Conservation (phyloP, 2,329 filamentous ascomycete genomes). For the Colletotrichum sp. region DNA sequence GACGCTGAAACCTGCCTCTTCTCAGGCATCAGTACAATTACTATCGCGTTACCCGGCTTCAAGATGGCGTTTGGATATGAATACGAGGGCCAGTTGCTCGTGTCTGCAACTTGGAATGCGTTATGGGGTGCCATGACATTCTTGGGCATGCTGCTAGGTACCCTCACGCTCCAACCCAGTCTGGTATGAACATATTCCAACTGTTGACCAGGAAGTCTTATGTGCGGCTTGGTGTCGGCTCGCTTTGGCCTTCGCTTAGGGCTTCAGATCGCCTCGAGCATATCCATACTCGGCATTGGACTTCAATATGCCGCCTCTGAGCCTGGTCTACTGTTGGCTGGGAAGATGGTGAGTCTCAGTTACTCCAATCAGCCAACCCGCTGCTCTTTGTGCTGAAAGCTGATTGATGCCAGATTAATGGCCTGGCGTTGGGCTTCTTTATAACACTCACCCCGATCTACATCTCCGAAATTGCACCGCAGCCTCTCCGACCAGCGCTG, state of each 20-base stretch:
- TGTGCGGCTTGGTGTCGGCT: not conserved
- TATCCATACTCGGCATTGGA: not conserved
- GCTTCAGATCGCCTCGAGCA: not conserved
- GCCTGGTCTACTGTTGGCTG: not conserved
- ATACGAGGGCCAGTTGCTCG: conserved; percentile 30
- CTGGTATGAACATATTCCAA: not conserved
- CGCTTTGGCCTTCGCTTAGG: not conserved
- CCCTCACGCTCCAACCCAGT: too few relatives aligned
- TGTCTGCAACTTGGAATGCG: not conserved
- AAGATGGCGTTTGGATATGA: conserved; percentile 34
- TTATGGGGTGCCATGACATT: not conserved
- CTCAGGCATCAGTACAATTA: not conserved
- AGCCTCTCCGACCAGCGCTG: not conserved
- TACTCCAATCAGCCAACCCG: not conserved
- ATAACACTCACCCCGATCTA: not conserved
- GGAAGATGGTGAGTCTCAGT: not conserved
- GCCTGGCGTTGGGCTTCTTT: not conserved
- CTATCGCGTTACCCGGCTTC: conserved; percentile 33
- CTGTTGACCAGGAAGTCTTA: not conserved
- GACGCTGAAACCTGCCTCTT: too few relatives aligned
- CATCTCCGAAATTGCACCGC: not conserved
- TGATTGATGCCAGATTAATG: not conserved
- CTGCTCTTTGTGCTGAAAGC: not conserved
- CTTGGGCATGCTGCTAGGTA: not conserved
- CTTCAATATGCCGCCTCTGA: not conserved